Evolutionary conservation across 352 stramenopile genomes (phyloP).

Genomic region (Aphanomyces cochlioides): DNA sequence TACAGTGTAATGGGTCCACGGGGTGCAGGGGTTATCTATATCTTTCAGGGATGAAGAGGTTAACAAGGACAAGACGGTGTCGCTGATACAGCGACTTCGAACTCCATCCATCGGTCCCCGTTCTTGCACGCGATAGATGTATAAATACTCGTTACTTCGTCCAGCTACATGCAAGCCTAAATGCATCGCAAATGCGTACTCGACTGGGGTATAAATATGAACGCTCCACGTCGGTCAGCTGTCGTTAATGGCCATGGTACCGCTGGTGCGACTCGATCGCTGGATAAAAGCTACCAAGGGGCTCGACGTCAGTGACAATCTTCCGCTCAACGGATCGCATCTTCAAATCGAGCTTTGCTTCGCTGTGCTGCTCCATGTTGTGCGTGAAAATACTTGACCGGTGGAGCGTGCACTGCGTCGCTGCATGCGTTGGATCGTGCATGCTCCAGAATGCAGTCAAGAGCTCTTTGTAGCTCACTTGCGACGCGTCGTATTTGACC

Average conservation of each 20-base stretch:
- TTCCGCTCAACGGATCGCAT: constrained; percentile 56
- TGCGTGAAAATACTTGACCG: constrained; percentile 94
- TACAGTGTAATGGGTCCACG: too few species aligned
- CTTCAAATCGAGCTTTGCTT: constrained; percentile 58
- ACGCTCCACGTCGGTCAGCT: too few species aligned
- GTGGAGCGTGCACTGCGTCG: constrained; percentile 92
- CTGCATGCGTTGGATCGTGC: constrained; percentile 91
- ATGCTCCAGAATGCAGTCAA: constrained; percentile 79
- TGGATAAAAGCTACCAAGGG: constrained; percentile 84
- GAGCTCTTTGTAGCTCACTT: constrained; percentile 78
- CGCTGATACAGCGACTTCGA: too few species aligned
- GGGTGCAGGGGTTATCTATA: too few species aligned
- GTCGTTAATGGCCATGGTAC: constrained; percentile 62
- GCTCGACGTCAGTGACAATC: constrained; percentile 92
- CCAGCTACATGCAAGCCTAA: too few species aligned
- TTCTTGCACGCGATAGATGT: too few species aligned
- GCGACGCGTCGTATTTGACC: constrained; percentile 87
- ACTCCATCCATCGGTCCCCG: too few species aligned
- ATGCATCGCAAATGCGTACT: too few species aligned
- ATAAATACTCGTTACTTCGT: too few species aligned
- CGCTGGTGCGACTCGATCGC: constrained; percentile 95
- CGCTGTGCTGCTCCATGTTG: constrained; percentile 81
- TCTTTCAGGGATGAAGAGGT: too few species aligned
- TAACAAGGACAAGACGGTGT: too few species aligned
- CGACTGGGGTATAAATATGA: too few species aligned